Percentiles rank a stretch among this genome's conserved stretches.
phyloP scores from a whole-genome alignment of 352 stramenopile species.

The Blastocystis sp. region DNA sequence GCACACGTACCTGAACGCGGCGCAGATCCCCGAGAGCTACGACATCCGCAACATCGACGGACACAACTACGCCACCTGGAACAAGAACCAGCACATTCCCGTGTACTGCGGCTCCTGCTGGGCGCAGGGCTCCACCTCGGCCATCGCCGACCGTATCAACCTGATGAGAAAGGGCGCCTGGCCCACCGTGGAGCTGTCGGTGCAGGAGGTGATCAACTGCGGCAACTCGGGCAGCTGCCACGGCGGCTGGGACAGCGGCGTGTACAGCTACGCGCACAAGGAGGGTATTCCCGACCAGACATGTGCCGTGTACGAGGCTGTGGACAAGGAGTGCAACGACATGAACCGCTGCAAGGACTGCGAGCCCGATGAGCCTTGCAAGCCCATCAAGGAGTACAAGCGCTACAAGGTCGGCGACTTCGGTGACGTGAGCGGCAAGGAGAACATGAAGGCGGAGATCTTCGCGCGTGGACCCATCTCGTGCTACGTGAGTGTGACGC shows the following conservation, averaged over 20 bases:
- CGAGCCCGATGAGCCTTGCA: slow-evolving; percentile 63
- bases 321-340: slow-evolving; percentile 69
- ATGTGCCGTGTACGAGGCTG: slow-evolving; percentile 77
- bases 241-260: slow-evolving; percentile 69
- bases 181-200: slow-evolving; percentile 72
- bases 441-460: slow-evolving; percentile 80
- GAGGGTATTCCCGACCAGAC: slow-evolving; percentile 80
- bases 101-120: slow-evolving; percentile 82
- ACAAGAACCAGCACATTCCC: slow-evolving; percentile 95
- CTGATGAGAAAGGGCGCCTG: slow-evolving; percentile 74
- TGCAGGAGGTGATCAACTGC: slow-evolving; percentile 75
- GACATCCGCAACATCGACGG: slow-evolving; percentile 85
- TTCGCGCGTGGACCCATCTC: slow-evolving; percentile 77
- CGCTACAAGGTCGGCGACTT: slow-evolving; percentile 80
- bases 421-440: slow-evolving; percentile 70
- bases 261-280: slow-evolving; percentile 77
- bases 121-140: slow-evolving; percentile 75
- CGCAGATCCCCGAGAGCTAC: slow-evolving; percentile 77
- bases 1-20: slow-evolving; percentile 68
- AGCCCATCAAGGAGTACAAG: slow-evolving; percentile 71
- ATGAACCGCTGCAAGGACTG: slow-evolving; percentile 66
- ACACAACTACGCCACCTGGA: slow-evolving; percentile 85
- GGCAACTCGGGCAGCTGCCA: slow-evolving; percentile 68
- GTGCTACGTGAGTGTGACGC: slow-evolving; percentile 72
- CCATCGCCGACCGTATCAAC: slow-evolving; percentile 76